phyloP scores from a whole-genome alignment of 306 rosid genomes.

The Quercus ilex region DNA sequence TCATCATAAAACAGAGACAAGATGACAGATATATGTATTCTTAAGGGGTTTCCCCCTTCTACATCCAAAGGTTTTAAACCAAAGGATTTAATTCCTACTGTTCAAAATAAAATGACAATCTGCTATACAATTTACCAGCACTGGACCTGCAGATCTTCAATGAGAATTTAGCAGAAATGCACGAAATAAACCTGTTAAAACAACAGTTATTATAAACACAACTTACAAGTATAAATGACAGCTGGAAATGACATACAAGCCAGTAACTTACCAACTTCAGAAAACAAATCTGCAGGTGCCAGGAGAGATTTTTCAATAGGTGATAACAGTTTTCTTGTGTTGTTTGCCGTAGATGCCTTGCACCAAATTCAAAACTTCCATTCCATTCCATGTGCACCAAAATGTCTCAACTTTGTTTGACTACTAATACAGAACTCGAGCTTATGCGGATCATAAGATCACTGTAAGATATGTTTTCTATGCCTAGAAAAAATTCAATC shows the following conservation, averaged over 20 bases:
- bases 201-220: conserved; percentile 15
- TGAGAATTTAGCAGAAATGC: conserved; percentile 28
- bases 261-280: conserved; percentile 22
- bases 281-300: conserved; percentile 21
- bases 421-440: conserved; percentile 33
- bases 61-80: conserved; percentile 33
- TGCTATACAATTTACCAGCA: conserved; percentile 44
- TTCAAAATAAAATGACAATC: conserved; percentile 21
- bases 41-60: conserved; percentile 34
- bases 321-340: conserved; percentile 11
- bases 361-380: conserved; percentile 22
- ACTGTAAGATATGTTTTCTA: conserved; percentile 23
- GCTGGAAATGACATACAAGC: neutral
- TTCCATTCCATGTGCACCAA: conserved; percentile 30
- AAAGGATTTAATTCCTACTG: conserved; percentile 20
- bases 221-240: neutral
- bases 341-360: conserved; percentile 34
- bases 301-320: conserved; percentile 14
- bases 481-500: conserved; percentile 15
- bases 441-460: conserved; percentile 14
- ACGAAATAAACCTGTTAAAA: conserved; percentile 22
- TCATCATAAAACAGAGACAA: conserved; percentile 37
- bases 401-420: conserved; percentile 31
- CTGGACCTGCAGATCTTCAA: conserved; percentile 39
- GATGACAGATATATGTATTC: conserved; percentile 36